Base-by-base conservation (phyloP, 2,329 filamentous ascomycete genomes). In the Stagonosporopsis tanaceti region DNA sequence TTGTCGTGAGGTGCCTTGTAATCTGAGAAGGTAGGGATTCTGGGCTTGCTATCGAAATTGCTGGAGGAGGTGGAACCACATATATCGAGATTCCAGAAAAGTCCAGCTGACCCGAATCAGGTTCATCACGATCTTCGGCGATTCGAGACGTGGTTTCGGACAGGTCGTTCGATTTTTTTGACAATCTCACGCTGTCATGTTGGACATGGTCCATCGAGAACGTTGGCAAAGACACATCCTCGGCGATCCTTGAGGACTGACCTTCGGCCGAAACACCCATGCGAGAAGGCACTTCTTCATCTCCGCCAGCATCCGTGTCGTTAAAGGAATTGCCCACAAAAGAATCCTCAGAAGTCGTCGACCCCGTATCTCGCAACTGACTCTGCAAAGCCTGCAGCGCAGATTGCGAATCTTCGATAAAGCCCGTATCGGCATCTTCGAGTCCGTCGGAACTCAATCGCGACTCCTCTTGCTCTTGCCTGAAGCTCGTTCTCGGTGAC, bases 401-500 rank as follows among this genome's bases (percentile, higher is more conserved):
- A 24, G 78, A 53, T 59, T 82, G 80, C 6, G 80, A 80, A 51
- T 81, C 76, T 28, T 80, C 78, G 25, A 81, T 65, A 44, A 74
- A 76, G 0, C 56, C 61, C 8, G 60, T 64, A n/a, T 64, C 60
- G 17, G 55, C 45, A 17, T 57, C 57, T 8, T 60, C 59, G 2
- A 39, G 14, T 7, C 27, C 27, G 52, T 45, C 20, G 4, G 52
- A 17, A 20, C 34, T 17, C 15, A 15, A 35, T 3, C 12, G 24
- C 34, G 9, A 17, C 17, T 20, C 34, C 35, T 14, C 42, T 15
- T 35, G 37, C 28, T 11, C 37, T 14, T 17, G 46, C 15, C 17
- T 44, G 20, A 45, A 42, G 48, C 59, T 64, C 5, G 61, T 46
- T 25, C 27, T 60, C 11, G 63, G 53, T 3, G 53, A 61, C 5